Conservation (phyloP, 768 basidiomycete genomes). For the Cystofilobasidium bisporidii region DNA sequence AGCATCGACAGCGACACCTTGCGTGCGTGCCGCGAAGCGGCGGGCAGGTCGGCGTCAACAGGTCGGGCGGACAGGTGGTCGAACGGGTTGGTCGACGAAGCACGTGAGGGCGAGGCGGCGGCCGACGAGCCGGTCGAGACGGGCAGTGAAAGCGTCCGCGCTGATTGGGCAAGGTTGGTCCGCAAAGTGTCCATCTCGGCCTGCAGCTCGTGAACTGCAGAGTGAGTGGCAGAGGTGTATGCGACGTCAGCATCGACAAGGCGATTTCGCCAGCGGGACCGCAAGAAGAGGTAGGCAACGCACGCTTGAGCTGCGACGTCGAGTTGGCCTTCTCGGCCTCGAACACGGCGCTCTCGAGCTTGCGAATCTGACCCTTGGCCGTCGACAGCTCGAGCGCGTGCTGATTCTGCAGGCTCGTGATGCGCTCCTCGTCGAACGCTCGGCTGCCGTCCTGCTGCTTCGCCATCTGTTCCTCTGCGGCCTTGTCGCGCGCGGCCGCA, state of each 20-base stretch:
- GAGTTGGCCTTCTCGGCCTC: slow-evolving; percentile 43
- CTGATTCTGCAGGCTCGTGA: slow-evolving; percentile 54
- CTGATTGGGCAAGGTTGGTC: background rate
- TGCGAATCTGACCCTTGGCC: slow-evolving; percentile 67
- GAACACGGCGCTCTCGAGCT: slow-evolving; percentile 62
- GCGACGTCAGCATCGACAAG: slow-evolving; percentile 48
- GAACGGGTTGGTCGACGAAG: slow-evolving; percentile 35
- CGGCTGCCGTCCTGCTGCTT: slow-evolving; percentile 62
- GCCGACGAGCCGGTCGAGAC: slow-evolving; percentile 33
- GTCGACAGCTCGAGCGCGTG: slow-evolving; percentile 70
- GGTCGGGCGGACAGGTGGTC: slow-evolving; percentile 42
- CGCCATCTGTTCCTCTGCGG: slow-evolving; percentile 47
- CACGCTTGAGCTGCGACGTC: background rate
- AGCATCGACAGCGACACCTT: slow-evolving; percentile 78
- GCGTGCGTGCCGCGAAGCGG: slow-evolving; percentile 71
- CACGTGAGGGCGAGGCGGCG: slow-evolving; percentile 39
- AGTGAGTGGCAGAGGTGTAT: background rate
- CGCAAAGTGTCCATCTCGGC: slow-evolving; percentile 31
- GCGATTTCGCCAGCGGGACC: too few relatives aligned
- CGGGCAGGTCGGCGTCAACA: slow-evolving; percentile 60
- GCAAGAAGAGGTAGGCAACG: too few relatives aligned
- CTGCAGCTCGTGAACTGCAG: slow-evolving; percentile 42
- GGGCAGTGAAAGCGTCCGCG: background rate
- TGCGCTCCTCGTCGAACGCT: slow-evolving; percentile 46
- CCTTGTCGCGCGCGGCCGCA: background rate